Conservation (phyloP, 1,139 yeast species). For the Pichia sp. region DNA sequence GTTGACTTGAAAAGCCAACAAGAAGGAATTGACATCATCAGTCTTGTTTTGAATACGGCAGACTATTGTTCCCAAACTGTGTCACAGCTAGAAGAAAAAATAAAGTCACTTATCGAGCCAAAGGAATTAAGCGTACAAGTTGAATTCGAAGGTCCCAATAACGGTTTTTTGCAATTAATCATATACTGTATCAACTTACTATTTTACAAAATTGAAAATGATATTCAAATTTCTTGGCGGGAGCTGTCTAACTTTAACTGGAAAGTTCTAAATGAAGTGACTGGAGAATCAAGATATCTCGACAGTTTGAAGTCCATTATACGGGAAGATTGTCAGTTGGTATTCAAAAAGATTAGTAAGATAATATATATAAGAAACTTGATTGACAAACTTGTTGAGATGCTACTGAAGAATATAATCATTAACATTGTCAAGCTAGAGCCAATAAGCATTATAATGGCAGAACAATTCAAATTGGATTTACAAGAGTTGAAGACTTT, state of each 20-base stretch:
- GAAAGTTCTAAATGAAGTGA: slow-evolving; percentile 58
- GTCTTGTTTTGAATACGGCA: slow-evolving; percentile 79
- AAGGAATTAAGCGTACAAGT: slow-evolving; percentile 36
- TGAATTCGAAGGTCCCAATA: slow-evolving; percentile 53
- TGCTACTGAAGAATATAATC: slow-evolving; percentile 54
- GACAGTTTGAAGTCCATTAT: slow-evolving; percentile 52
- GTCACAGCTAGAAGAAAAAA: slow-evolving; percentile 66
- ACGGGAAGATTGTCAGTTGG: slow-evolving; percentile 42
- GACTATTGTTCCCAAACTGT: slow-evolving; percentile 82
- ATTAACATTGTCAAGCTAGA: slow-evolving; percentile 53
- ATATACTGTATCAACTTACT: slow-evolving; percentile 56
- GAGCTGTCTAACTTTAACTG: slow-evolving; percentile 82
- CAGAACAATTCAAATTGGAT: slow-evolving; percentile 81
- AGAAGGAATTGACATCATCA: slow-evolving; percentile 64
- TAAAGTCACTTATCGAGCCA: slow-evolving; percentile 45
- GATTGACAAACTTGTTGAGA: slow-evolving; percentile 73
- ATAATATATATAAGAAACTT: slow-evolving; percentile 69
- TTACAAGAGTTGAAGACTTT: slow-evolving; percentile 57
- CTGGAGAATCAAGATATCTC: slow-evolving; percentile 69
- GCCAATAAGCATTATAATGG: slow-evolving; percentile 65
- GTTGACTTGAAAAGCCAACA: slow-evolving; percentile 32
- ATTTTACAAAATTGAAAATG: slow-evolving; percentile 55
- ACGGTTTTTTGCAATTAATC: slow-evolving; percentile 54
- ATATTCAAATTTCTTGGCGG: slow-evolving; percentile 72
- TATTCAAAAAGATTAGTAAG: slow-evolving; percentile 61